These are phyloP conservation scores for Fermentozyma sake DNA, from an alignment of 1,139 yeast genomes.

Conservation along the genomic window DNA sequence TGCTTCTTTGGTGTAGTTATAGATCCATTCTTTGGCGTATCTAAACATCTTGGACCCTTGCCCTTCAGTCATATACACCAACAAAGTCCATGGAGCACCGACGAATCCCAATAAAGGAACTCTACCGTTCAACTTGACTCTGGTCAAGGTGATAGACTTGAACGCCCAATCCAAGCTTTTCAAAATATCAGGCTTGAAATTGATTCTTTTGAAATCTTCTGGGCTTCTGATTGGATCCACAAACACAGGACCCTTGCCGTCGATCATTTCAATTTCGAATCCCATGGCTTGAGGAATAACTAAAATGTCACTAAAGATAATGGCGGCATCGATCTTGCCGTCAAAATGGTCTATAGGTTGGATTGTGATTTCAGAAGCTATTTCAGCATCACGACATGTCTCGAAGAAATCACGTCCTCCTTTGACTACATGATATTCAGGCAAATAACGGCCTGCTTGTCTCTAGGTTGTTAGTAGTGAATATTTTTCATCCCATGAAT, in stretches of 20 bases:
- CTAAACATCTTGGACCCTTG: constrained; percentile 92
- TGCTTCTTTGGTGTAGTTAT: constrained; percentile 67
- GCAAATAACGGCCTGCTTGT: constrained; percentile 85
- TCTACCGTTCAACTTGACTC: constrained; percentile 78
- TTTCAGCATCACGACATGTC: constrained; percentile 88
- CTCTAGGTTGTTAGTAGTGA: constrained; percentile 32
- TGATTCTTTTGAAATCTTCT: constrained; percentile 57
- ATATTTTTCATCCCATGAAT: background rate
- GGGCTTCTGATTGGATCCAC: constrained; percentile 80
- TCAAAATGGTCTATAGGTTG: constrained; percentile 91
- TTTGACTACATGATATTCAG: constrained; percentile 89
- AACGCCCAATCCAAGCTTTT: constrained; percentile 91
- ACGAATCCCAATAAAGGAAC: constrained; percentile 94
- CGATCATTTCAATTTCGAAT: constrained; percentile 88
- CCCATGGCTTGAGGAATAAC: constrained; percentile 99
- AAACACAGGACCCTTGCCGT: constrained; percentile 92
- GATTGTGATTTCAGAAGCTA: constrained; percentile 89
- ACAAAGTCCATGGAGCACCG: constrained; percentile 97
- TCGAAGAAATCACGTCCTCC: constrained; percentile 88
- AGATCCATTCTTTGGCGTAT: constrained; percentile 90
- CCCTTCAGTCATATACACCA: constrained; percentile 97
- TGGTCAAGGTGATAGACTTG: constrained; percentile 82
- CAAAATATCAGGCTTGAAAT: constrained; percentile 61
- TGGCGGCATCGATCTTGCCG: constrained; percentile 93
- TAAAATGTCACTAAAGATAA: constrained; percentile 89